Conservation (phyloP, 164 flowering plant genomes). For the Warburgia ugandensis region DNA sequence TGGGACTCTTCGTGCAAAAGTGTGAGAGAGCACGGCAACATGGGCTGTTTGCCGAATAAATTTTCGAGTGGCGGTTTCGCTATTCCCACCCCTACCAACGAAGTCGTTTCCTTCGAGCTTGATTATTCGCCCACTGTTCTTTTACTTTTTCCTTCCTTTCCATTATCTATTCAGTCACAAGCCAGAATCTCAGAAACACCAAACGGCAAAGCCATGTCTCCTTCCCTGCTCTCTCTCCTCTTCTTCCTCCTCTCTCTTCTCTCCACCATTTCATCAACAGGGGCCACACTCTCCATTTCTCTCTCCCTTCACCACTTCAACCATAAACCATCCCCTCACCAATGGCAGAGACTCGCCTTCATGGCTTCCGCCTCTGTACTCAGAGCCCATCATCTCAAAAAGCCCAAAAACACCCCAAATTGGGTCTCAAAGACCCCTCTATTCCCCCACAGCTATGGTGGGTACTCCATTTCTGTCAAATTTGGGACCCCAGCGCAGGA, state of each 20-base stretch:
- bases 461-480: slow-evolving; percentile 42
- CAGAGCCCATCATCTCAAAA: slow-evolving; percentile 49
- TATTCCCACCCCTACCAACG: too few relatives aligned
- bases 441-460: slow-evolving; percentile 49
- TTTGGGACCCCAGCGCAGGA: slow-evolving; percentile 64
- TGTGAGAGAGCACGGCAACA: too few relatives aligned
- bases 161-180: too few relatives aligned
- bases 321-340: slow-evolving; percentile 20
- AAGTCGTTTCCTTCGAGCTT: too few relatives aligned
- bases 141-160: too few relatives aligned
- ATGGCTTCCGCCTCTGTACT: slow-evolving; percentile 33
- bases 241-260: slow-evolving; percentile 12
- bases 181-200: slow-evolving; percentile 3
- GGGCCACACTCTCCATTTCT: slow-evolving; percentile 10
- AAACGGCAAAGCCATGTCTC: slow-evolving; percentile 13
- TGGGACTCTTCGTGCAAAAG: too few relatives aligned
- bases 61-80: too few relatives aligned
- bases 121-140: too few relatives aligned
- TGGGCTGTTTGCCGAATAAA: too few relatives aligned
- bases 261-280: slow-evolving; percentile 12
- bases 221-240: slow-evolving; percentile 9
- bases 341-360: slow-evolving; percentile 22
- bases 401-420: slow-evolving; percentile 12
- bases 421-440: slow-evolving; percentile 21
- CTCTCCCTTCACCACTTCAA: slow-evolving; percentile 22